phyloP scores from a whole-genome alignment of 2,329 filamentous ascomycete genomes.

The Zelopaecilomyces penicillatus region DNA sequence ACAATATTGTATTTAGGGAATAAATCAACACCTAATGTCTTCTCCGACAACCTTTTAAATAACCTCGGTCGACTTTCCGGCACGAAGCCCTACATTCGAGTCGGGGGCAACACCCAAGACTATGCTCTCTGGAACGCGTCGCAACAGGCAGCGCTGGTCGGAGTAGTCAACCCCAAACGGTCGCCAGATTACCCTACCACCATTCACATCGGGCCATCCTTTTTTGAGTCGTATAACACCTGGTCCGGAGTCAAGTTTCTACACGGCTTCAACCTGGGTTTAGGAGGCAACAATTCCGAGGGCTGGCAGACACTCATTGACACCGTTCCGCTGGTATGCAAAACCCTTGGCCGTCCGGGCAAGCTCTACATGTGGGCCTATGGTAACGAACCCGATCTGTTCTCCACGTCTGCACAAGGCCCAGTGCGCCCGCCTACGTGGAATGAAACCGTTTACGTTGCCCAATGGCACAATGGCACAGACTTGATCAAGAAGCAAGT shows the following conservation, averaged over 20 bases:
- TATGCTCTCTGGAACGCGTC: slow-evolving; percentile 51
- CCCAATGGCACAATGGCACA: slow-evolving; percentile 50
- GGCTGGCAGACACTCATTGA: slow-evolving; percentile 44
- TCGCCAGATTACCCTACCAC: slow-evolving; percentile 53
- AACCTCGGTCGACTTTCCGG: slow-evolving; percentile 48
- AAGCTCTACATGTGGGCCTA: slow-evolving; percentile 52
- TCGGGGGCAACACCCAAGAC: slow-evolving; percentile 62
- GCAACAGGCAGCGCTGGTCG: slow-evolving; percentile 41
- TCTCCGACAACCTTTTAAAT: slow-evolving; percentile 51
- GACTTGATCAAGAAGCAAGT: slow-evolving; percentile 38
- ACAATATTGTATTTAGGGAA: slow-evolving; percentile 31
- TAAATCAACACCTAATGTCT: slow-evolving; percentile 45
- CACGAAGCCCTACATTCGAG: slow-evolving; percentile 50
- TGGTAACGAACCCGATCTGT: slow-evolving; percentile 44
- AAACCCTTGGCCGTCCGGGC: slow-evolving; percentile 37
- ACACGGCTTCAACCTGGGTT: slow-evolving; percentile 53
- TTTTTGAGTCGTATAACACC: slow-evolving; percentile 54
- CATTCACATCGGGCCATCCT: slow-evolving; percentile 51
- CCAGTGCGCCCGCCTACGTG: slow-evolving; percentile 43
- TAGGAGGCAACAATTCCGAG: slow-evolving; percentile 41
- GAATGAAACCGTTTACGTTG: slow-evolving; percentile 46
- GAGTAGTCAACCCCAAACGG: slow-evolving; percentile 39
- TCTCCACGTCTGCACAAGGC: slow-evolving; percentile 41
- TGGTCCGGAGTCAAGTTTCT: slow-evolving; percentile 47
- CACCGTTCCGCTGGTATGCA: slow-evolving; percentile 49